Evolutionary conservation across 2,329 filamentous ascomycete species (phyloP).

Genomic region (Monilinia vaccinii-corymbosi): DNA sequence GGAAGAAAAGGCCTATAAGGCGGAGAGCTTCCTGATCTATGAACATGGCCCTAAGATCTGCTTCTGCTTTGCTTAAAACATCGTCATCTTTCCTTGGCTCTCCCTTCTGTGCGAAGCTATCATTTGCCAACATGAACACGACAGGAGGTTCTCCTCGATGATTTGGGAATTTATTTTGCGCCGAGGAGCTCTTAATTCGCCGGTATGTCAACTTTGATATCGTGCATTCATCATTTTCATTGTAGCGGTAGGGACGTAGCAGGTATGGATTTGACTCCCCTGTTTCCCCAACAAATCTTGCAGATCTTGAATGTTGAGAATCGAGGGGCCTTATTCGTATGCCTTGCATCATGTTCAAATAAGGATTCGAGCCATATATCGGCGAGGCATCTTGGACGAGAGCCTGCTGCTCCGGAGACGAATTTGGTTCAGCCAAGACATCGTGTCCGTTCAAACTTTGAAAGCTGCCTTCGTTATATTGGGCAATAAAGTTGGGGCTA

Average conservation of each 20-base stretch:
- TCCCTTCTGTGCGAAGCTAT: slow-evolving; percentile 26
- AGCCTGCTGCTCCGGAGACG: slow-evolving; percentile 19
- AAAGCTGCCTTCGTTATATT: slow-evolving; percentile 23
- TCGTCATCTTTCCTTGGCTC: slow-evolving; percentile 27
- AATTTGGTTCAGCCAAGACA: slow-evolving; percentile 16
- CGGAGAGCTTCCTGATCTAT: slow-evolving; percentile 30
- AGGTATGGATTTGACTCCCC: slow-evolving; percentile 29
- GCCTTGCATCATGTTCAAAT: slow-evolving; percentile 22
- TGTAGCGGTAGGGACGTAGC: slow-evolving; percentile 25
- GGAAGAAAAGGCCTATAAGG: slow-evolving; percentile 34
- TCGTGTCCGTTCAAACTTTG: slow-evolving; percentile 22
- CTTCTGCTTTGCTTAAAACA: slow-evolving; percentile 20
- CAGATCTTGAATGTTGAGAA: slow-evolving; percentile 21
- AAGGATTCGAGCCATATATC: slow-evolving; percentile 24
- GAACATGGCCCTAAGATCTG: slow-evolving; percentile 26
- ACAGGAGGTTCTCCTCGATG: slow-evolving; percentile 25
- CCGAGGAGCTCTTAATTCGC: slow-evolving; percentile 20
- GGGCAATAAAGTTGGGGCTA: slow-evolving; percentile 25
- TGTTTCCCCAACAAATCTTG: slow-evolving; percentile 28
- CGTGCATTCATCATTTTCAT: slow-evolving; percentile 28
- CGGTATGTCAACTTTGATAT: slow-evolving; percentile 28
- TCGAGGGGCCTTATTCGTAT: slow-evolving; percentile 23
- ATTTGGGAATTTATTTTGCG: slow-evolving; percentile 17
- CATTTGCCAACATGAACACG: slow-evolving; percentile 28
- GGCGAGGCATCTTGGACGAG: slow-evolving; percentile 23